These are phyloP conservation scores for Cyclotella kingstonii DNA, from an alignment of 108 stramenopile genomes.

Conservation along the genomic window DNA sequence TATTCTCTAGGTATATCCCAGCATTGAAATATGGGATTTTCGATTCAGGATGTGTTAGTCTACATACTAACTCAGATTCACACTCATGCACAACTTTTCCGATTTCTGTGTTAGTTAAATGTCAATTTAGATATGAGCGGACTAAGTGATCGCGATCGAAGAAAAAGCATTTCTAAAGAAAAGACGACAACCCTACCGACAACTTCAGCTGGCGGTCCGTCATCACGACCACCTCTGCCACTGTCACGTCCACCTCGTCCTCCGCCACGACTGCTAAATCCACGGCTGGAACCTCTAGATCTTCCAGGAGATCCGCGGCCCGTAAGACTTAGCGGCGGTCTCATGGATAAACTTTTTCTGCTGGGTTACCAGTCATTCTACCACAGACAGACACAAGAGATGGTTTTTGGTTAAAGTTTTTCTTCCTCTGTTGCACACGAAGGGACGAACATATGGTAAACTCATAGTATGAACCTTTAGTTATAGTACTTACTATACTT, in stretches of 20 bases:
- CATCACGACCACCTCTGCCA: constrained; percentile 51
- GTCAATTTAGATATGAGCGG: background rate
- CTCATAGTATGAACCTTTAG: too few species aligned
- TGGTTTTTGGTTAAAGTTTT: too few species aligned
- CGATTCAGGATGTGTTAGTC: constrained; percentile 62
- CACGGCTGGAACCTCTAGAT: constrained; percentile 25
- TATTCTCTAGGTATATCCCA: constrained; percentile 97
- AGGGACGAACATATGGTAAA: too few species aligned
- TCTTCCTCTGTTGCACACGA: too few species aligned
- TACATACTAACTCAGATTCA: constrained; percentile 80
- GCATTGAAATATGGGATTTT: constrained; percentile 99
- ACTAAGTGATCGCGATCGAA: background rate
- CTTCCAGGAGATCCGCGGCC: constrained; percentile 31
- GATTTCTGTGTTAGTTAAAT: constrained; percentile 47
- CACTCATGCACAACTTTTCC: constrained; percentile 81
- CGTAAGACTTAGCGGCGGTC: constrained; percentile 8
- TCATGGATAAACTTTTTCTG: constrained; percentile 1
- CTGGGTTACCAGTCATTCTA: too few species aligned
- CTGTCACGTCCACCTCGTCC: constrained; percentile 29
- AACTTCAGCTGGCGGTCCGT: constrained; percentile 83
- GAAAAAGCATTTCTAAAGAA: background rate
- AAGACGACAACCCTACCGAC: constrained; percentile 53
- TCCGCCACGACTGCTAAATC: constrained; percentile 27
- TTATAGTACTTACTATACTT: too few species aligned
- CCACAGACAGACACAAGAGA: too few species aligned